These are phyloP conservation scores for Arachis hypogaea DNA, from an alignment of 306 rosid species.

Conservation along the genomic window DNA sequence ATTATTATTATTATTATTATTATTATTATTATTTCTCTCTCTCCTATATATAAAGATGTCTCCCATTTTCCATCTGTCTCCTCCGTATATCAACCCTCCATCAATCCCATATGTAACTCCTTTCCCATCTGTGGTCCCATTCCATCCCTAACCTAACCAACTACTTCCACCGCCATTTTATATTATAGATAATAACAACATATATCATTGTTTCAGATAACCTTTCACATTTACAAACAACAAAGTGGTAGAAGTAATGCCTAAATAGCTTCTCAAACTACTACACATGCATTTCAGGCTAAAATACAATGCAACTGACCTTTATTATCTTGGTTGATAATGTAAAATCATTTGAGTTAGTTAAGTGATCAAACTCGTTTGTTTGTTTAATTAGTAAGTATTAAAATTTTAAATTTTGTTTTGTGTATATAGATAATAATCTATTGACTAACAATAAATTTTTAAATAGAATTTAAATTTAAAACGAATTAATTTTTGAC, in stretches of 20 bases:
- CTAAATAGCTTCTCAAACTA: neutral
- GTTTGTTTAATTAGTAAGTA: too few relatives aligned
- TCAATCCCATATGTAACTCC: conserved; percentile 46
- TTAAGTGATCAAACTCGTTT: too few relatives aligned
- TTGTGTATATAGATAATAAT: too few relatives aligned
- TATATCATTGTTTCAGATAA: neutral
- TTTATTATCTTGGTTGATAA: neutral
- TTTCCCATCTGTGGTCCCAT: conserved; percentile 63
- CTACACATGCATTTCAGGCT: neutral
- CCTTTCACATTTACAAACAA: neutral
- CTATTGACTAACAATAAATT: too few relatives aligned
- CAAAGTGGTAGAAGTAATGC: conserved; percentile 20
- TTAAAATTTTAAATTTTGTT: too few relatives aligned
- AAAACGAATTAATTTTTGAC: too few relatives aligned
- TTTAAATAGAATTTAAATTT: too few relatives aligned
- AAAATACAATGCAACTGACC: conserved; percentile 15
- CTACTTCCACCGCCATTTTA: conserved; percentile 32
- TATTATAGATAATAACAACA: neutral
- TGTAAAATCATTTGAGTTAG: too few relatives aligned
- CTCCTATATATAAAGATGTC: conserved; percentile 38
- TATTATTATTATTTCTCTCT: conserved; percentile 45
- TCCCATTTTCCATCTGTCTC: conserved; percentile 90
- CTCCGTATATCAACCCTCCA: conserved; percentile 57
- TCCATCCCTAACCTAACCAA: conserved; percentile 41
- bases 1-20: too few relatives aligned